phyloP scores from a whole-genome alignment of 2,329 filamentous ascomycete genomes.

The Dothiorella sarmentorum region DNA sequence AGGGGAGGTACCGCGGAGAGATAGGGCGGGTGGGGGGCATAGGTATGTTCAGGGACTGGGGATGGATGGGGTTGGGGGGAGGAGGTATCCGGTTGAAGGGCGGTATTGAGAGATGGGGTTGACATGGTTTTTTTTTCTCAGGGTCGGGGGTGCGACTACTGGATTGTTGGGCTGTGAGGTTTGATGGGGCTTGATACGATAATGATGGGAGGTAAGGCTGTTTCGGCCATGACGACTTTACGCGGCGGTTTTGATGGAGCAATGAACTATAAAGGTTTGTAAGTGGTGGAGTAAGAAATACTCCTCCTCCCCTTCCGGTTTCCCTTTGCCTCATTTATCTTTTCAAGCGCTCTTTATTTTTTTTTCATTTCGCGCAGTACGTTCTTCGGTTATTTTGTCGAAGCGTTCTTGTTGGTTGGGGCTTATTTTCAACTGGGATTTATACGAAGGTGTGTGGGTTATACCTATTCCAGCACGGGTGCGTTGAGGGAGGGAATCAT shows the following conservation, averaged over 20 bases:
- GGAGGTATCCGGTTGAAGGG: slow-evolving; percentile 20
- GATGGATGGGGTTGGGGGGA: slow-evolving; percentile 20
- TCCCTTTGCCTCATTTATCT: neutral
- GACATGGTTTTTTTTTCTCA: neutral
- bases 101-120: neutral
- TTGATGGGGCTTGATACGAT: neutral
- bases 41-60: slow-evolving; percentile 3
- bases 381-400: too few relatives aligned
- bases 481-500: too few relatives aligned
- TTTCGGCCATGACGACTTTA: neutral
- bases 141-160: neutral
- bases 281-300: too few relatives aligned
- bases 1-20: neutral
- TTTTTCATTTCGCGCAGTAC: neutral
- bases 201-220: neutral
- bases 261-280: neutral
- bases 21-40: neutral
- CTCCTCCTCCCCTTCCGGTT: neutral
- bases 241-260: neutral
- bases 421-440: too few relatives aligned
- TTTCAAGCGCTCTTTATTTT: neutral
- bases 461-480: neutral
- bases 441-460: neutral
- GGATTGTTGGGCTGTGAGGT: neutral
- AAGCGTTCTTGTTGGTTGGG: too few relatives aligned